Base-by-base conservation (phyloP, 805 yeast genomes). In the Wickerhamomyces chaumierensis region DNA sequence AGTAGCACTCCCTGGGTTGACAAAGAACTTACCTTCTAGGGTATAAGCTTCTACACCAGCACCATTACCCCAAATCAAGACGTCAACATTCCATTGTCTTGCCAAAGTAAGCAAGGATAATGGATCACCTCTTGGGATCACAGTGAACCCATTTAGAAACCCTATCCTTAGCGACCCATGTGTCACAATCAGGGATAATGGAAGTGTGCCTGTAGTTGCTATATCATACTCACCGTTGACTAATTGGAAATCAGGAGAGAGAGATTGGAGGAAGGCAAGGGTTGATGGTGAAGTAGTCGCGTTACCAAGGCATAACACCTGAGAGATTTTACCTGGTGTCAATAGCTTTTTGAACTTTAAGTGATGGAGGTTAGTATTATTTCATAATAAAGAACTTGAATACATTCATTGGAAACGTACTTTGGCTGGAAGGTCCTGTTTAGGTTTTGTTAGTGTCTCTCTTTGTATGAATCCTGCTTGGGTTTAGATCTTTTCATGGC, bases 1-100 rank as follows among this genome's bases (percentile, higher is more conserved):
- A 0, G 96, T 88, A 33, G 94, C 94, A 54, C 94, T 81, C 0
- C 98, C 98, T 0, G 98, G 97, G 56, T 85, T 90, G n/a, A 92
- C 71, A 53, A 92, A 92, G 57, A 88, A 85, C 59, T 84, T 85
- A 18, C 94, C 94, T 47, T 87, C 97, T 41, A 88, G 63, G 9
- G 92, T 83, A 53, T 87, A 90, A 0, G 96, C 96, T 54, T 90
- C 97, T 4, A 86, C 94, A 46, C 77, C 75, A 56, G 86, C 95
- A 2, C 95, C 81, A 0, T 95, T 95, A 13, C 97, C 96, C 82
- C 92, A 86, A 13, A 92, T 66, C 47, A 92, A 64, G 5, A 92
- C 73, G 58, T 92, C 97, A 31, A 84, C 96, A 55, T 88, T 94
- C 68, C 88, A 69, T 60, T 86, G 86, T 43, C 98, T 69, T 1